Conservation (phyloP, 225 moss, liverwort and hornwort species). For the Marchantia paleacea region DNA sequence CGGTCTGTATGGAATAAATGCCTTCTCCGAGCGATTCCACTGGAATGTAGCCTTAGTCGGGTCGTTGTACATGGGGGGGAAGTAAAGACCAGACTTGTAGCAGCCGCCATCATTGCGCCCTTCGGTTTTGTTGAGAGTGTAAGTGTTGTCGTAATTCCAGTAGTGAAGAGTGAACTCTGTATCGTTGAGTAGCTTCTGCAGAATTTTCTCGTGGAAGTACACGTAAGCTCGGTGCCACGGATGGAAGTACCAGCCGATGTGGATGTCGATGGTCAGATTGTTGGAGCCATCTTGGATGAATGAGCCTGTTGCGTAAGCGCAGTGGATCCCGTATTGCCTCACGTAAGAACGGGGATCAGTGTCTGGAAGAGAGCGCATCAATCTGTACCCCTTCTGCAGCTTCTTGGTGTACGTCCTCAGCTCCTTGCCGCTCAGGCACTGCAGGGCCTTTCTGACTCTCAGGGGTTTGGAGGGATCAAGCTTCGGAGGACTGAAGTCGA, state of each 20-base stretch:
- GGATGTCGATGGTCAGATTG: slow-evolving; percentile 40
- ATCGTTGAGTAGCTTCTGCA: slow-evolving; percentile 47
- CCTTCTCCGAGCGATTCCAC: not conserved
- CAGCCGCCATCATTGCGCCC: not conserved
- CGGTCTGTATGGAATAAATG: not conserved
- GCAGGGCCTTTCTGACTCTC: slow-evolving; percentile 14
- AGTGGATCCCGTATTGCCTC: slow-evolving; percentile 42
- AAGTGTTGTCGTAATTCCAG: slow-evolving; percentile 57
- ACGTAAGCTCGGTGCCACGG: slow-evolving; percentile 49
- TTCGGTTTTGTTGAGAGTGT: not conserved
- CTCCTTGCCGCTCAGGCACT: slow-evolving; percentile 8
- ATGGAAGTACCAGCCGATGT: slow-evolving; percentile 53
- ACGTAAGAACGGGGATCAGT: slow-evolving; percentile 45
- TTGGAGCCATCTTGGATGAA: slow-evolving; percentile 29
- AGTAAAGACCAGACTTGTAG: not conserved
- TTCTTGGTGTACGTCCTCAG: slow-evolving; percentile 21
- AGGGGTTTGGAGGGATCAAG: not conserved
- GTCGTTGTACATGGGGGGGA: not conserved
- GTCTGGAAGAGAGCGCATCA: slow-evolving; percentile 40
- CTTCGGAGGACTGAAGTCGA: not conserved
- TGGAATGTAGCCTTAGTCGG: not conserved
- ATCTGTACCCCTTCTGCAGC: slow-evolving; percentile 39
- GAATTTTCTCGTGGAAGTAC: slow-evolving; percentile 56
- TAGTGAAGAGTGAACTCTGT: slow-evolving; percentile 45
- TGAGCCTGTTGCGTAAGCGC: slow-evolving; percentile 51